phyloP scores from a whole-genome alignment of 2,329 filamentous ascomycete species.

The Verticillium nonalfalfae region DNA sequence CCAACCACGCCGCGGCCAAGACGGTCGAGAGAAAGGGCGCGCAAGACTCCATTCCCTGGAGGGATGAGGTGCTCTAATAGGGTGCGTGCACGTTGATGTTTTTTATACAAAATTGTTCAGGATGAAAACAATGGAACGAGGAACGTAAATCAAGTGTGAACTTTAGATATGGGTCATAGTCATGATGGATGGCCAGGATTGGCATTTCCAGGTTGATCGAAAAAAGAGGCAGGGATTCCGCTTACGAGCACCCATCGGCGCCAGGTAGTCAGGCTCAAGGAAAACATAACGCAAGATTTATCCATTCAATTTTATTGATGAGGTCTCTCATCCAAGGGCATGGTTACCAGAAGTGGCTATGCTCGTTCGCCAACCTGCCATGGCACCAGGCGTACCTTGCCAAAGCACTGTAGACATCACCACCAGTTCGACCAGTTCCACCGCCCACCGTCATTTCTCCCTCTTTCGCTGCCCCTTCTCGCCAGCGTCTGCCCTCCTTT shows the following conservation, averaged over 20 bases:
- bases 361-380: no score
- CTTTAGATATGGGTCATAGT: background rate
- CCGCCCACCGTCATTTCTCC: background rate
- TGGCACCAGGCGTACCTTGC: no score
- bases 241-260: background rate
- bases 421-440: background rate
- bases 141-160: background rate
- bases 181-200: background rate
- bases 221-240: background rate
- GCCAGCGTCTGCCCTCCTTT: background rate
- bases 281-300: background rate
- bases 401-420: background rate
- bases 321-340: background rate
- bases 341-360: no score
- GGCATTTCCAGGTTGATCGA: background rate
- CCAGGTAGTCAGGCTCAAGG: background rate
- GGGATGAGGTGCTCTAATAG: constrained; percentile 26
- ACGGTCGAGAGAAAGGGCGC: constrained; percentile 35
- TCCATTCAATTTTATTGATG: background rate
- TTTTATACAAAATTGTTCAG: background rate
- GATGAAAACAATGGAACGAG: background rate
- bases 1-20: constrained; percentile 36
- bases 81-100: no score
- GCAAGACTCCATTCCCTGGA: constrained; percentile 37
- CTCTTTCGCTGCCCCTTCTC: background rate